Evolutionary conservation across 73 alveolate species (phyloP).

Genomic region (Paramecium tetraurelia): DNA sequence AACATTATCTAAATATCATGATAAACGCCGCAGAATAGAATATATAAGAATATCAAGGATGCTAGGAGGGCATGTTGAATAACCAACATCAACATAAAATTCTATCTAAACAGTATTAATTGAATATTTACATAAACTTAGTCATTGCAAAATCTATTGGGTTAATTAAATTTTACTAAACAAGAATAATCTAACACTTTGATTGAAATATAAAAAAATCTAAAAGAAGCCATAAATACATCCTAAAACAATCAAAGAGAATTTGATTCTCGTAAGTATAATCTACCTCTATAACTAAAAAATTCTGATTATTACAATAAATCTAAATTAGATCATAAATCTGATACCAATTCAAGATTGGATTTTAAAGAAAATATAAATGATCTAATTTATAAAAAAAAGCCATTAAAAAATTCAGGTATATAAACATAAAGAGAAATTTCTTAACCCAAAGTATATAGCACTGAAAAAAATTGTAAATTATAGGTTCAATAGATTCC

Average conservation of each 20-base stretch:
- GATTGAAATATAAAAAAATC: conserved; percentile 9
- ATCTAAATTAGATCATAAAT: not conserved
- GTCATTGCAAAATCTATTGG: conserved; percentile 28
- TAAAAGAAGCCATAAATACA: not conserved
- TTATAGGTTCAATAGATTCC: not conserved
- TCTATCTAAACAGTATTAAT: conserved; percentile 7
- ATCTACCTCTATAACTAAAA: not conserved
- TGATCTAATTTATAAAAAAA: not conserved
- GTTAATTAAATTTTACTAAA: conserved; percentile 5
- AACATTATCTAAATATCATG: conserved; percentile 50
- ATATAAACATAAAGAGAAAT: not conserved
- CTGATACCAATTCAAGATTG: not conserved
- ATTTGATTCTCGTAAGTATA: not conserved
- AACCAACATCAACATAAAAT: not conserved
- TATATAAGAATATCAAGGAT: conserved; percentile 54
- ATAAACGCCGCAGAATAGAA: conserved; percentile 55
- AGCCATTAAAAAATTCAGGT: not conserved
- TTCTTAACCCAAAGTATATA: not conserved
- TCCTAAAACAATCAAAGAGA: not conserved
- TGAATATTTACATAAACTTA: not conserved
- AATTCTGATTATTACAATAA: not conserved
- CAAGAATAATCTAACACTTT: conserved; percentile 3
- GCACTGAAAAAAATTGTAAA: not conserved
- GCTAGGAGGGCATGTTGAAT: conserved; percentile 46
- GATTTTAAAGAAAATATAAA: not conserved